Base-by-base conservation (phyloP, 176 grass and related monocot genomes). In the Avena atlantica region DNA sequence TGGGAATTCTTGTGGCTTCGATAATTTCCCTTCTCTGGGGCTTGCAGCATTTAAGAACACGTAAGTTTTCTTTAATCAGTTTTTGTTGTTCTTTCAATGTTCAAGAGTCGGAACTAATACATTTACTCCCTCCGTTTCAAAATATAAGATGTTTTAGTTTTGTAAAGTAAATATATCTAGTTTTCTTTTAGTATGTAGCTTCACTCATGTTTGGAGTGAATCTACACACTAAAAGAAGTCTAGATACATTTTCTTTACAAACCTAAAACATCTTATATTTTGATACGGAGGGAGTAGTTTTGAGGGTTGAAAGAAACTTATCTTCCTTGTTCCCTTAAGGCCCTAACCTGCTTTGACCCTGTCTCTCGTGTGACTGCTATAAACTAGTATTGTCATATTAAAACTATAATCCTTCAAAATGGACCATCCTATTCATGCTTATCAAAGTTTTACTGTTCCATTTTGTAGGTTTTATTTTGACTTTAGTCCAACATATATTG, bases 401-500 rank as follows among this genome's bases (percentile, higher is more conserved):
- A 56, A 74, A 42, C 31, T 55, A 60, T 36, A 20, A 11, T 75
- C 42, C 25, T 40, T 62, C 53, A 57, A 56, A 23, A 12, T 82
- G 25, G 16, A 63, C 57, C 81, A 49, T 27, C 21, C 50, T 71
- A 10, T 51, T 23, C 23, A 57, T 67, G 4, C 81, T 50, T 27
- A 4, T 2, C 12, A 31, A 83, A 78, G 59, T 19, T 65, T 83
- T 53, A 71, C 74, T 53, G 48, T 87, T 81, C 42, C 12, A 34
- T 72, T 84, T 20, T 93, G 74, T 83, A 97, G 95, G 87, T 97
- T 97, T 88, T 97, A 97, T 81, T 97, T 97, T 90, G 95, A 97
- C 67, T 97, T 97, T 76, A 95, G 95, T 70, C 95, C 95, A 20
- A 97, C 95, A 12, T 97, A 97, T 87, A 82, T 97, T 75, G 95